These are phyloP conservation scores for Pseudonitzschia multiseries DNA, from an alignment of 108 stramenopile species.

Conservation along the genomic window DNA sequence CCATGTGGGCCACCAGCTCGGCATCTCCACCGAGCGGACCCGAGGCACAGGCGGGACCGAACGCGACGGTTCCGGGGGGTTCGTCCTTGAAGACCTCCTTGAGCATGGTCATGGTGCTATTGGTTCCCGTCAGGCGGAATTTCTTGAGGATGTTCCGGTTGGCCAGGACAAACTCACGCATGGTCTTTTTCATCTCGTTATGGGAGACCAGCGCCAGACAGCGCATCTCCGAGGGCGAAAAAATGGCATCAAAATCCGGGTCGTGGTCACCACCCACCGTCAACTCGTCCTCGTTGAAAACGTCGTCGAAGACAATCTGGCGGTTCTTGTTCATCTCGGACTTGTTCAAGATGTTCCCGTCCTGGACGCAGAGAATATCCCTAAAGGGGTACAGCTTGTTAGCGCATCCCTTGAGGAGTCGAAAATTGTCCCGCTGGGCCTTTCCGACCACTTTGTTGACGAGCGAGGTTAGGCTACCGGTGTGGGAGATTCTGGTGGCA, in stretches of 20 bases:
- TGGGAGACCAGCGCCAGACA: conserved; percentile 35
- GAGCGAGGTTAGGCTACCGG: neutral
- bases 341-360: neutral
- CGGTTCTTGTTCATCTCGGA: neutral
- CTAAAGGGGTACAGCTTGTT: neutral
- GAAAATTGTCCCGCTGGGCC: neutral
- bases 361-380: neutral
- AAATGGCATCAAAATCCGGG: conserved; percentile 22
- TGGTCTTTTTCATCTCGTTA: conserved; percentile 43
- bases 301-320: neutral
- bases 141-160: conserved; percentile 34
- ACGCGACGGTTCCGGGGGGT: conserved; percentile 22
- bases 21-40: conserved; percentile 46
- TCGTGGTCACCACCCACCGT: neutral
- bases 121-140: conserved; percentile 37
- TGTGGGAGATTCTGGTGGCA: no score
- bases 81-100: conserved; percentile 30
- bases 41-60: conserved; percentile 35
- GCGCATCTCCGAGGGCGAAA: conserved; percentile 29
- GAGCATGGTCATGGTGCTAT: conserved; percentile 38
- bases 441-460: neutral
- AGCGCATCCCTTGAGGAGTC: neutral
- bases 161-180: conserved; percentile 38
- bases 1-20: conserved; percentile 34
- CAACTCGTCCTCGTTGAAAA: neutral